Conservation (phyloP, 2,329 filamentous ascomycete species). For the Calcarisporium arbuscula region DNA sequence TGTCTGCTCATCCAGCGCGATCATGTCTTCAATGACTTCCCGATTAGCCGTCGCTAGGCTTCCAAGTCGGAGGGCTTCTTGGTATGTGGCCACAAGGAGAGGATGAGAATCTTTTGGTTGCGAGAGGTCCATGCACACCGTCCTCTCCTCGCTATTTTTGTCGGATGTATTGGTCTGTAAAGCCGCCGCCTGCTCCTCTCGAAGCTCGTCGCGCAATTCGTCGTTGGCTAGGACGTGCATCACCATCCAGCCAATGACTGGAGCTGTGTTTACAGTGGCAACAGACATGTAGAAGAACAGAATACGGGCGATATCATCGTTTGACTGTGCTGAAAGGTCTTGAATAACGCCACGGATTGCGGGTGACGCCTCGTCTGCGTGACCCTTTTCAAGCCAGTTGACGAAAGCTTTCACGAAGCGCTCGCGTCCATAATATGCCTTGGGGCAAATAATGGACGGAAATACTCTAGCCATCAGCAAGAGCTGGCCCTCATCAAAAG, state of each 20-base stretch:
- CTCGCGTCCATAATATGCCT: not conserved
- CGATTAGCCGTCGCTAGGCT: conserved; percentile 2
- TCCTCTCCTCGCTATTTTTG: not conserved
- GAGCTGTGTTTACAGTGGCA: conserved; percentile 3
- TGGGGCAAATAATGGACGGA: conserved; percentile 1
- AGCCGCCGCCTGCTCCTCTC: conserved; percentile 1
- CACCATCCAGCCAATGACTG: conserved; percentile 1
- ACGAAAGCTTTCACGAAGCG: conserved; percentile 1
- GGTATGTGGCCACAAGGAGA: conserved; percentile 1
- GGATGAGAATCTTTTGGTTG: not conserved
- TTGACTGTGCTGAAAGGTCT: not conserved
- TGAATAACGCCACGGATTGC: not conserved
- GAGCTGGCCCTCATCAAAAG: conserved; percentile 4
- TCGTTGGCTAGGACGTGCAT: conserved; percentile 1
- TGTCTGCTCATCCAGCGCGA: not conserved
- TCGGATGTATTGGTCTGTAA: not conserved
- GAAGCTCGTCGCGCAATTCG: not conserved
- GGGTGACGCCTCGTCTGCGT: not conserved
- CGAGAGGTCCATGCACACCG: not conserved
- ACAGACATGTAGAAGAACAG: conserved; percentile 3
- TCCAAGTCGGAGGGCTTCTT: conserved; percentile 3
- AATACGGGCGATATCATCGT: conserved; percentile 2
- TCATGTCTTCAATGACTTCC: conserved; percentile 3
- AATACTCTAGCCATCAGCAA: not conserved
- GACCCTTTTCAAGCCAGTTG: not conserved